A percentile compares a stretch with the other conserved stretches of the same genome.
These are phyloP conservation scores for Pseudocercospora macadamiae DNA, from an alignment of 2,329 filamentous ascomycete genomes.

Conservation along the genomic window DNA sequence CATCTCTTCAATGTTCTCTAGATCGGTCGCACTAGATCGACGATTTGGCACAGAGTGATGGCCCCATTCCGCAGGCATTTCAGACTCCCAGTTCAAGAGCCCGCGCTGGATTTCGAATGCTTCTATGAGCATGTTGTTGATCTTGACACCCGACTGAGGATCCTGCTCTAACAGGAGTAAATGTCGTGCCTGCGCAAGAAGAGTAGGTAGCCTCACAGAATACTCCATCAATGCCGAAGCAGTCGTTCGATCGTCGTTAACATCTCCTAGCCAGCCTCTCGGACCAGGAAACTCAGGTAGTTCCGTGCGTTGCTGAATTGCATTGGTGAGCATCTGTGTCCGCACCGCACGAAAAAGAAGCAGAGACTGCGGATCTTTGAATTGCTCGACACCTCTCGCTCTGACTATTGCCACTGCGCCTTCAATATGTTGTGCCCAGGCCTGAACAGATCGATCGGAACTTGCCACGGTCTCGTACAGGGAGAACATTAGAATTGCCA, in stretches of 20 bases:
- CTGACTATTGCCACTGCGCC: constrained; percentile 15
- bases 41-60: constrained; percentile 11
- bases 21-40: not conserved
- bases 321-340: constrained; percentile 16
- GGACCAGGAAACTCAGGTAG: constrained; percentile 12
- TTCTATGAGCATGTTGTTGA: constrained; percentile 3
- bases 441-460: constrained; percentile 11
- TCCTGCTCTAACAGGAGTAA: not conserved
- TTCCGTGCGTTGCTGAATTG: constrained; percentile 14
- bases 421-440: constrained; percentile 20
- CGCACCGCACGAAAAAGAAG: constrained; percentile 16
- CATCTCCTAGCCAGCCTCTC: constrained; percentile 10
- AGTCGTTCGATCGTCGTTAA: constrained; percentile 1
- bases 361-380: constrained; percentile 6
- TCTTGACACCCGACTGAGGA: not conserved
- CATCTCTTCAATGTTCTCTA: constrained; percentile 10
- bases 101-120: constrained; percentile 7
- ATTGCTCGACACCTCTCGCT: constrained; percentile 12
- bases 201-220: constrained; percentile 2
- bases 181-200: constrained; percentile 7
- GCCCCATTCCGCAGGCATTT: constrained; percentile 11
- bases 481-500: constrained; percentile 17
- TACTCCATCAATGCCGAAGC: constrained; percentile 1
- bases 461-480: constrained; percentile 15
- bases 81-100: not conserved